Evolutionary conservation across 371 early-diverging fungal genomes (phyloP), one percentile per base, ranked within the genome.

Genomic region (Mortierella sp.): DNA sequence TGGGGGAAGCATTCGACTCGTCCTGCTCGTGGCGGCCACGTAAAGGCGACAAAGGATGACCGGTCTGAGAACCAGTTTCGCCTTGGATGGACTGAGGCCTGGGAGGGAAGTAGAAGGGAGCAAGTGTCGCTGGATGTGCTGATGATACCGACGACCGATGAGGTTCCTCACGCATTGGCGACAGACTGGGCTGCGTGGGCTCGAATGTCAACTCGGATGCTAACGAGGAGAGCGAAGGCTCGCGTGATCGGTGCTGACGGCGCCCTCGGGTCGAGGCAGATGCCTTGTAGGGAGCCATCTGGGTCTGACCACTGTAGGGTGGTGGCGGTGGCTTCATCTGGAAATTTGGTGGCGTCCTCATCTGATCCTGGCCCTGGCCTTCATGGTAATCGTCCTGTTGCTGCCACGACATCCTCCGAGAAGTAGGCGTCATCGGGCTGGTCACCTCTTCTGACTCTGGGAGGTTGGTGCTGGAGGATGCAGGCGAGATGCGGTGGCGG

Each of bases 121-220:
- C 79, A 37, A 83, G 45, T 2, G 83, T 71, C 34, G 74, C 47
- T 2, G 74, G 43, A 50, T 73, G 81, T 29, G 65, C 45, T 5
- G 67, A 64, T 31, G 66, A 24, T 19, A 16, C 47, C 26, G 37
- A 39, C 1, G 40, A 39, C 24, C 39, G 40, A 40, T 31, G 40
- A 5, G 45, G 11, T 37, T 81, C 77, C 41, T 81, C 82, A 8
- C 34, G 26, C 77, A 77, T 77, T 0, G 82, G 77, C 10, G 82
- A 82, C 31, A 82, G 40, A 39, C 78, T 77, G 7, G 79, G 26
- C 13, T 67, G 39, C 14, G 71, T 77, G 29, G 78, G 83, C 58
- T 83, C 83, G 64, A 83, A 83, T 1, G 83, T 78, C 40, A 83
- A 34, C 58, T 83, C 83, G 0, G 83, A 83, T 10, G 83, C 83